A percentile compares a stretch with the other conserved stretches of the same genome.
These are phyloP conservation scores for Wallacemonas sp. DNA, from an alignment of 208 protist genomes.

Conservation along the genomic window DNA sequence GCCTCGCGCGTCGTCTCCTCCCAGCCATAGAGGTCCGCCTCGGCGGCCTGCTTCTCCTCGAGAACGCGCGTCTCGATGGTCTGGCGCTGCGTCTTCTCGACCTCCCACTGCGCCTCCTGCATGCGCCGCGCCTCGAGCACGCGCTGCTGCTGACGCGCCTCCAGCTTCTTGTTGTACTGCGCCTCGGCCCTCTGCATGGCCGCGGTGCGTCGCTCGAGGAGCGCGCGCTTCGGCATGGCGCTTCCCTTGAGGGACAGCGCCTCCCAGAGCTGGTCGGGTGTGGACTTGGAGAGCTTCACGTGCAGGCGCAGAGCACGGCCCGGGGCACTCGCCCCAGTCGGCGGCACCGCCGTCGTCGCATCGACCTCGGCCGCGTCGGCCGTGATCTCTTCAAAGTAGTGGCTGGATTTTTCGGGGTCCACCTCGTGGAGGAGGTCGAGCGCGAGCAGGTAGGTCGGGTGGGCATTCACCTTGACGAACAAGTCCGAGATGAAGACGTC, in stretches of 20 bases:
- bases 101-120: slow-evolving; percentile 89
- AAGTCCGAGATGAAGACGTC: slow-evolving; percentile 85
- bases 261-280: slow-evolving; percentile 50
- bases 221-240: slow-evolving; percentile 31
- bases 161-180: slow-evolving; percentile 72
- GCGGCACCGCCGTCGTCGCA: neutral
- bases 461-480: slow-evolving; percentile 86
- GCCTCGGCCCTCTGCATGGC: slow-evolving; percentile 71
- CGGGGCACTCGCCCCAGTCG: neutral
- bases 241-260: slow-evolving; percentile 47
- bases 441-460: slow-evolving; percentile 82
- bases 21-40: slow-evolving; percentile 80
- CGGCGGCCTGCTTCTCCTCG: slow-evolving; percentile 62
- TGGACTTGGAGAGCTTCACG: slow-evolving; percentile 66
- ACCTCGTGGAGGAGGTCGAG: slow-evolving; percentile 86
- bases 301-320: slow-evolving; percentile 44
- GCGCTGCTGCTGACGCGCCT: slow-evolving; percentile 60
- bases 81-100: slow-evolving; percentile 80
- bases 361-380: neutral
- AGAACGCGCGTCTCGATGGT: slow-evolving; percentile 76
- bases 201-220: slow-evolving; percentile 65
- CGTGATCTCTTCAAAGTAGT: slow-evolving; percentile 44
- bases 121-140: slow-evolving; percentile 85
- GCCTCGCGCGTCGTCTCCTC: slow-evolving; percentile 29
- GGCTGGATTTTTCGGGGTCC: slow-evolving; percentile 46